Evolutionary conservation across 441 rosid species (phyloP), one percentile per base, ranked within the genome.

Genomic region (Omphalea diandra): DNA sequence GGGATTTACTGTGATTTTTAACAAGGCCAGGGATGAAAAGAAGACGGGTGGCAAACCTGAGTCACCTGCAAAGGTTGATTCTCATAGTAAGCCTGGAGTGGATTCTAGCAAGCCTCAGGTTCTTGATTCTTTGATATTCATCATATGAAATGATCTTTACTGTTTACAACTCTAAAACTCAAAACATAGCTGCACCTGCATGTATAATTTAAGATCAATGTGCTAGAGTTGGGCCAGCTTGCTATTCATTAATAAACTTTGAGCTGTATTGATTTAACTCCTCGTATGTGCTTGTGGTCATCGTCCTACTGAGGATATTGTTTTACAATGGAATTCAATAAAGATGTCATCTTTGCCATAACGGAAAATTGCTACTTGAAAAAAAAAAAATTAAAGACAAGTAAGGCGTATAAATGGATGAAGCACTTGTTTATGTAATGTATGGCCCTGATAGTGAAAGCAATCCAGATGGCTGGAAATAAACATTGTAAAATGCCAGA

Each of bases 21-120:
- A 87, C 84, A 87, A 90, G 84, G 98, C 93, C 68, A 85, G 97
- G 75, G 88, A 93, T 85, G 98, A 93, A 84, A 93, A 88, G 63
- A 90, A 90, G 81, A 90, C 97, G 0, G 98, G 95, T 64, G 95
- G 91, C 69, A 85, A 88, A 75, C 88, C 90, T 0, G 93, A 86
- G 14, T 88, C 96, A 56, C 91, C 97, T 0, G 85, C 77, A 59
- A 88, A 90, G 78, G 75, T n/a, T 58, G 90, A 92, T 36, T 75
- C 85, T 72, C 70, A 83, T 68, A 61, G 49, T 52, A 84, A 49
- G 81, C 80, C 84, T 55, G 83, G 88, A 46, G 77, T 77, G 53
- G 88, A 88, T 77, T 82, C 88, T 43, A 83, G 80, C 68, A 92
- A 90, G 70, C 81, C 93, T 70, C 93, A 83, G 70, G 72, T 88